A percentile compares a stretch with the other conserved stretches of the same genome.
Conservation (phyloP, 2,329 filamentous ascomycete genomes). For the Hymenoscyphus albidus region DNA sequence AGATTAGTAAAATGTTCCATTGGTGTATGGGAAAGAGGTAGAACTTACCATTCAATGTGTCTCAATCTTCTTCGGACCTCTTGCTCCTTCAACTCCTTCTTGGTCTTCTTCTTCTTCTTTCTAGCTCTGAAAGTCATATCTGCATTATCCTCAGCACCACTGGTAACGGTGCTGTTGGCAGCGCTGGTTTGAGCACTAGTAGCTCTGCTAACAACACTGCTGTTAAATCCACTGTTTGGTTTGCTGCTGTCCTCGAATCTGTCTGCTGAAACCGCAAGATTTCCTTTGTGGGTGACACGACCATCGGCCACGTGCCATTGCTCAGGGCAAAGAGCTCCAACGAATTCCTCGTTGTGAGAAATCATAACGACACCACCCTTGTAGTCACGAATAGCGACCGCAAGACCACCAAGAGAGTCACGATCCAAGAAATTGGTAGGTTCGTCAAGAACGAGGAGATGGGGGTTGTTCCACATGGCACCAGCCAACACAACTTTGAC, state of each 20-base stretch:
- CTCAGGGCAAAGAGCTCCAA: slow-evolving; percentile 90
- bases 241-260: slow-evolving; percentile 73
- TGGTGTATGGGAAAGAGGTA: slow-evolving; percentile 53
- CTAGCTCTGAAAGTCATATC: slow-evolving; percentile 81
- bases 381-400: slow-evolving; percentile 97
- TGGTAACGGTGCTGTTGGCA: slow-evolving; percentile 65
- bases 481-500: slow-evolving; percentile 97
- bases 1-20: slow-evolving; percentile 8
- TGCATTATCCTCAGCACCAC: slow-evolving; percentile 77
- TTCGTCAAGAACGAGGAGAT: slow-evolving; percentile 94
- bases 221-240: slow-evolving; percentile 58
- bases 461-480: slow-evolving; percentile 98
- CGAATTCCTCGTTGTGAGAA: slow-evolving; percentile 98
- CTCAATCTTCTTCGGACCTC: slow-evolving; percentile 82
- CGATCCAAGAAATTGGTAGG: slow-evolving; percentile 99
- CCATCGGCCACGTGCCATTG: slow-evolving; percentile 94
- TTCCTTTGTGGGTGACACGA: slow-evolving; percentile 78
- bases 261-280: slow-evolving; percentile 67
- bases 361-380: slow-evolving; percentile 99
- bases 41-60: slow-evolving; percentile 66
- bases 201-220: slow-evolving; percentile 53
- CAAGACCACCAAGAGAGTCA: slow-evolving; percentile 91
- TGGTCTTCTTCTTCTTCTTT: slow-evolving; percentile 99
- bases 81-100: slow-evolving; percentile 91
- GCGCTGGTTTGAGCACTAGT: slow-evolving; percentile 51